Evolutionary conservation across 129 eudicot genomes (phyloP), one percentile per base, ranked within the genome.

Genomic region (Saposhnikovia divaricata): DNA sequence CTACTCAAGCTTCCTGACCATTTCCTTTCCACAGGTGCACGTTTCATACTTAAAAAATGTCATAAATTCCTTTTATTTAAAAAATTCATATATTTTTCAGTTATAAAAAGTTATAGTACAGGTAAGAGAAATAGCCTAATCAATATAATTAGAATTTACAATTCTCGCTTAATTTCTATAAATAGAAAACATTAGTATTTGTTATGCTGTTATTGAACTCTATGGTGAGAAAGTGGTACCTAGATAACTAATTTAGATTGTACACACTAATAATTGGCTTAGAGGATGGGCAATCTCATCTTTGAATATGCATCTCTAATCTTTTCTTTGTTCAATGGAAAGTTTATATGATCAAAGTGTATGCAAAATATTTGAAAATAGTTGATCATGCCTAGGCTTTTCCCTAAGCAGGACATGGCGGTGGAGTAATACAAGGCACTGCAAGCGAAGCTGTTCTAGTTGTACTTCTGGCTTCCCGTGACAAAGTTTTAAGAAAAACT

Each of bases 361-460:
- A 9, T 16, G 45, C 3, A 34, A 31, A 31, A 34, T 34, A 34
- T 34, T 34, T 34, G 37, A 2, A 34, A 68, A 45, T 37, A 34
- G 21, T 23, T 68, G 37, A 68, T 75, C 68, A 55, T 40, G n/a
- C 68, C 61, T 50, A 18, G 44, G 23, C 27, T 61, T 61, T 57
- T n/a, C 59, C 27, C 53, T 75, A 73, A 61, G 81, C 83, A 95
- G 99, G 99, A 48, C 85, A 88, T 74, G 97, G 99, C 19, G 99
- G 99, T 65, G 99, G 99, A 63, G 97, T 90, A 21, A 95, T 95
- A 79, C 97, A 95, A 82, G 99, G 97, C 80, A 95, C 97, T 11
- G 99, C 99, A 71, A 95, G 99, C 83, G 99, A 95, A 85, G 95
- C 99, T 51, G 87, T 90, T 82, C 87, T 95, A 31, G 99, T 95